Base-by-base conservation (phyloP, 176 grass and related monocot species). In the Paspalum vaginatum region DNA sequence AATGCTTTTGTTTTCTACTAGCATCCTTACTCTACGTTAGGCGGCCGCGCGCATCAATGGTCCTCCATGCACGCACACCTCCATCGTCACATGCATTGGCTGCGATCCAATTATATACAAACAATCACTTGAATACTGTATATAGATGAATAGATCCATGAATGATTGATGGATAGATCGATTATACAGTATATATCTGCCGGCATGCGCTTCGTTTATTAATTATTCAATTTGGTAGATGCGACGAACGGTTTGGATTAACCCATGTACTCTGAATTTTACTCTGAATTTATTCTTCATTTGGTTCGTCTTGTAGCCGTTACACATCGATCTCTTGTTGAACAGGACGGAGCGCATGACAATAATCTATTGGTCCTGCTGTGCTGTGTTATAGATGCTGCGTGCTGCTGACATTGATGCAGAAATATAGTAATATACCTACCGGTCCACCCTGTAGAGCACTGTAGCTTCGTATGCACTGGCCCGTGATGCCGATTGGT, bases 361-460 rank as follows among this genome's bases (percentile, higher is more conserved):
- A 10, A 60, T 60, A 59, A 32, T 81, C 27, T 16, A 14, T 13
- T 39, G 17, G 54, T 21, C 53, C 41, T 48, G 65, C 3, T 3
- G 3, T 32, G 3, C 56, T 75, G 55, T 42, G 64, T 59, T 21
- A 25, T 8, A 61, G 74, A 76, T 62, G 57, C 42, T 62, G 56
- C 42, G 32, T 32, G 32, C 32, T 32, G 32, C 32, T 32, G 32
- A 32, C 14, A 75, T 20, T 3, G 5, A 8, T 47, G 43, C 25
- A 53, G 18, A 32, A 8, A 65, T 16, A 68, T 53, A 38, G 11
- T 32, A 32, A 5, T 43, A 24, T 22, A 21, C 11, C 22, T 37
- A 8, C 53, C 15, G 66, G 42, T 61, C 66, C 79, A 49, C 66
- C 24, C 52, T 81, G 53, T 48, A 61, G 40, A 60, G 55, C 74